A percentile compares a stretch with the other conserved stretches of the same genome.
Evolutionary conservation across 371 early-diverging fungal species (phyloP).

Genomic region (Mucor sp.): DNA sequence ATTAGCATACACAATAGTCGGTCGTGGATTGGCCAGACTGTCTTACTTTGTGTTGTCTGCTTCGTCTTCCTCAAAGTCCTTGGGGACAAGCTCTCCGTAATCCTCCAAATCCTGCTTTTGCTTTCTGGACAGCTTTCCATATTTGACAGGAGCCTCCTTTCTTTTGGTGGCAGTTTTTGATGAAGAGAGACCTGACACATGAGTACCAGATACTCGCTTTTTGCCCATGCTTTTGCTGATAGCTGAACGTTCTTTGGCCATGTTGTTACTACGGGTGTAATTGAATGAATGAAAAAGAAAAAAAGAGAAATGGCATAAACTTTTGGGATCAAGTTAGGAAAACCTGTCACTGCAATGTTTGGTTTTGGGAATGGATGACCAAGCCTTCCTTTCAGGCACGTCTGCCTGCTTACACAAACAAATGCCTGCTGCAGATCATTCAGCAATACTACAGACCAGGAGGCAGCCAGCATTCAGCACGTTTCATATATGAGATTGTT

Average conservation of each 20-base stretch:
- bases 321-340: neutral
- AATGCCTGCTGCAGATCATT: too few species aligned
- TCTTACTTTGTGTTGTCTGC: constrained; percentile 23
- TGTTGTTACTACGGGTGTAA: neutral
- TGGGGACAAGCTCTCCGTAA: constrained; percentile 72
- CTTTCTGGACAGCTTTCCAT: constrained; percentile 52
- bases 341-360: neutral
- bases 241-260: constrained; percentile 32
- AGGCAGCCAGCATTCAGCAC: too few species aligned
- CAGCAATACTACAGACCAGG: too few species aligned
- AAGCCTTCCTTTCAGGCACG: neutral
- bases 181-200: constrained; percentile 31
- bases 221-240: constrained; percentile 34
- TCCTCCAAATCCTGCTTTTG: constrained; percentile 65
- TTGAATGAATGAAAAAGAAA: neutral
- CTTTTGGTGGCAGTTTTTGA: constrained; percentile 24
- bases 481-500: neutral
- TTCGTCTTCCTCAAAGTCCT: constrained; percentile 47
- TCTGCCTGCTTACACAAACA: too few species aligned
- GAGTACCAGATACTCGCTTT: constrained; percentile 26
- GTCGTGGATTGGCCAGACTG: neutral
- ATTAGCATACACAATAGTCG: neutral
- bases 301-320: neutral
- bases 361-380: neutral
- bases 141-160: constrained; percentile 39